Percentiles rank a stretch among this genome's conserved stretches.
Conservation (phyloP, 805 yeast genomes). For the Ogataea parapolymorpha region DNA sequence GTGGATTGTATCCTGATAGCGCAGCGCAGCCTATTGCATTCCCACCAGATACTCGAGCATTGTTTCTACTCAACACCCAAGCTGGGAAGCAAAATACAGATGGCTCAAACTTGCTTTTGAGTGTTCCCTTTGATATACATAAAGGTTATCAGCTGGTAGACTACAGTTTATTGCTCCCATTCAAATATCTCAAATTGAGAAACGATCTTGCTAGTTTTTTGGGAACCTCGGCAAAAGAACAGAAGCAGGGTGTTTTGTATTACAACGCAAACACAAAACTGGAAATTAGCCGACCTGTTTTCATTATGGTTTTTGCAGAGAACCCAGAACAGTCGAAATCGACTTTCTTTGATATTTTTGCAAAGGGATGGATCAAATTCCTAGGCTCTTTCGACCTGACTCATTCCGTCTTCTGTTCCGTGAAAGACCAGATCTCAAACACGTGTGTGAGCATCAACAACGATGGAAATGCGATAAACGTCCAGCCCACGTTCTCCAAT, state of each 20-base stretch:
- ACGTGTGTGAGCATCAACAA: constrained; percentile 39
- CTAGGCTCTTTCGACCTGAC: constrained; percentile 34
- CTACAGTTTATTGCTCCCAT: constrained; percentile 39
- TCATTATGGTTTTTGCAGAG: constrained; percentile 37
- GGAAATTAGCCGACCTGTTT: constrained; percentile 32
- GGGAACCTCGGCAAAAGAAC: constrained; percentile 2
- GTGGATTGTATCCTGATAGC: constrained; percentile 12
- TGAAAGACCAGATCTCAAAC: constrained; percentile 30
- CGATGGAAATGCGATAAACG: constrained; percentile 27
- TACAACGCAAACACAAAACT: constrained; percentile 21
- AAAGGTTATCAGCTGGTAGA: constrained; percentile 35
- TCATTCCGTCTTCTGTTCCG: constrained; percentile 43
- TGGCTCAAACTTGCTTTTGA: constrained; percentile 20
- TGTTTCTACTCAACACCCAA: constrained; percentile 37
- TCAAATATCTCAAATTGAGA: constrained; percentile 18
- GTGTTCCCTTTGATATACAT: constrained; percentile 41
- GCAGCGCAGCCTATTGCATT: constrained; percentile 22
- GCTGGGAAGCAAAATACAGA: neutral
- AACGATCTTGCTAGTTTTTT: constrained; percentile 9
- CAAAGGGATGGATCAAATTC: constrained; percentile 38
- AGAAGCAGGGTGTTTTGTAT: constrained; percentile 21
- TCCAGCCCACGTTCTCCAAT: constrained; percentile 28
- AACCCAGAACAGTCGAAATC: constrained; percentile 16
- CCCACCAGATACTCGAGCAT: constrained; percentile 34
- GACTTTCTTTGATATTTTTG: constrained; percentile 40